Percentiles rank a stretch among this genome's conserved stretches.
These are phyloP conservation scores for Clonostachys rosea DNA, from an alignment of 2,329 filamentous ascomycete species.

Conservation along the genomic window DNA sequence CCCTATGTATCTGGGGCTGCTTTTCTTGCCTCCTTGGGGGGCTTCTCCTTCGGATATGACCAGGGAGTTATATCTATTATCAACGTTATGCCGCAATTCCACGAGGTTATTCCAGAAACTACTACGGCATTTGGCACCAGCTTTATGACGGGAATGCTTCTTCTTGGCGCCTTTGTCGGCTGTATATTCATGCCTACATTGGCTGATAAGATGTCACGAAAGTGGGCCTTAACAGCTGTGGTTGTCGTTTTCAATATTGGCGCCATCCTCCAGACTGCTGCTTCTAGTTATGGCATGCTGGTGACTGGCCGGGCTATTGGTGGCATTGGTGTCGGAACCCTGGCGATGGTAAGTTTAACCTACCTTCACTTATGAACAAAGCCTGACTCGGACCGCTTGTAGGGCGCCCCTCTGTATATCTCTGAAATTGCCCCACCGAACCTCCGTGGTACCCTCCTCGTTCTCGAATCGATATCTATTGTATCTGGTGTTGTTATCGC, in stretches of 20 bases:
- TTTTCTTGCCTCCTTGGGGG: too few relatives aligned
- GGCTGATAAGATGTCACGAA: neutral
- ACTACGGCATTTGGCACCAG: slow-evolving; percentile 25
- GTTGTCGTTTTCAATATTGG: neutral
- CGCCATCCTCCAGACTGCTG: slow-evolving; percentile 4
- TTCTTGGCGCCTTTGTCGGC: slow-evolving; percentile 32
- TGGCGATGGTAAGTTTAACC: slow-evolving; percentile 9
- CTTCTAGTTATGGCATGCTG: slow-evolving; percentile 32
- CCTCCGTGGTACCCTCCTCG: slow-evolving; percentile 39
- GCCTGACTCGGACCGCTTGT: slow-evolving; percentile 3
- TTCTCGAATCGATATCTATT: slow-evolving; percentile 14
- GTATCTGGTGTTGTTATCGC: slow-evolving; percentile 18
- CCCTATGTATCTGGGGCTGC: too few relatives aligned
- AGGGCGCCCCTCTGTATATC: slow-evolving; percentile 32
- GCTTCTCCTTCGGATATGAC: neutral
- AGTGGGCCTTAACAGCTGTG: neutral
- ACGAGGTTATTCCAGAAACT: slow-evolving; percentile 18
- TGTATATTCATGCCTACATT: neutral
- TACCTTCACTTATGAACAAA: too few relatives aligned
- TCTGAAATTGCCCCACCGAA: slow-evolving; percentile 42
- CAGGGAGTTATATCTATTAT: slow-evolving; percentile 29
- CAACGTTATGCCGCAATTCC: slow-evolving; percentile 19
- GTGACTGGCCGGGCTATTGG: slow-evolving; percentile 34
- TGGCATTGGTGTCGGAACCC: slow-evolving; percentile 34
- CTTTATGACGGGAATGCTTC: slow-evolving; percentile 40